These are phyloP conservation scores for Jaapia argillacea DNA, from an alignment of 768 basidiomycete species.

Conservation along the genomic window DNA sequence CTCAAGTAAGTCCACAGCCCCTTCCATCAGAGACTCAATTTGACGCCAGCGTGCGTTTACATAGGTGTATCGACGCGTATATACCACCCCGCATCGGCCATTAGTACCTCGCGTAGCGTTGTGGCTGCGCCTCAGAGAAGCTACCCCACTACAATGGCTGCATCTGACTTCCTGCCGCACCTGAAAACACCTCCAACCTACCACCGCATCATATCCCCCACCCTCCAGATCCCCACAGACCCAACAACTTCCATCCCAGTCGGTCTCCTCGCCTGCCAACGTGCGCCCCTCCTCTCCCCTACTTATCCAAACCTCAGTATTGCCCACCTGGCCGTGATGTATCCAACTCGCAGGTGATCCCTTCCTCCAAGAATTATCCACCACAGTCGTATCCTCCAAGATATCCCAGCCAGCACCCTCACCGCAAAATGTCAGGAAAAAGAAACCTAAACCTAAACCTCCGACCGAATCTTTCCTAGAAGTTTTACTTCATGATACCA, in stretches of 20 bases:
- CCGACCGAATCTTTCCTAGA: too few relatives aligned
- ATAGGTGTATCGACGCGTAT: too few relatives aligned
- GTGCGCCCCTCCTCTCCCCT: conserved; percentile 25
- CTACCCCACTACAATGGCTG: too few relatives aligned
- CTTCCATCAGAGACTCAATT: too few relatives aligned
- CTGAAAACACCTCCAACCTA: conserved; percentile 53
- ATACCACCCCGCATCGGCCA: too few relatives aligned
- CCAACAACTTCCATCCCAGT: conserved; percentile 49
- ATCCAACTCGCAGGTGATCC: conserved; percentile 47
- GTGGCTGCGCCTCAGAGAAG: too few relatives aligned
- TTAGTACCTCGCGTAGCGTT: too few relatives aligned
- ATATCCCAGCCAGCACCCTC: conserved; percentile 29
- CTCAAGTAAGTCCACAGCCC: too few relatives aligned
- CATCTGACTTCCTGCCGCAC: too few relatives aligned
- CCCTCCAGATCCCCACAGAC: conserved; percentile 44
- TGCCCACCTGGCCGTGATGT: not conserved
- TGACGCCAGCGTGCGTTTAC: too few relatives aligned
- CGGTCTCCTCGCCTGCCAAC: conserved; percentile 73
- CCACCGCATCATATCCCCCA: conserved; percentile 53
- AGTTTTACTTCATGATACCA: conserved; percentile 63
- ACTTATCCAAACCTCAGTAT: too few relatives aligned
- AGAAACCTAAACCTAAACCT: conserved; percentile 41
- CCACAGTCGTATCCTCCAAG: conserved; percentile 44
- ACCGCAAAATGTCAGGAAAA: conserved; percentile 28
- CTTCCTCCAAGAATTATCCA: conserved; percentile 46